Conservation (phyloP, 1,284 basidiomycete species). For the Ustilago tritici region DNA sequence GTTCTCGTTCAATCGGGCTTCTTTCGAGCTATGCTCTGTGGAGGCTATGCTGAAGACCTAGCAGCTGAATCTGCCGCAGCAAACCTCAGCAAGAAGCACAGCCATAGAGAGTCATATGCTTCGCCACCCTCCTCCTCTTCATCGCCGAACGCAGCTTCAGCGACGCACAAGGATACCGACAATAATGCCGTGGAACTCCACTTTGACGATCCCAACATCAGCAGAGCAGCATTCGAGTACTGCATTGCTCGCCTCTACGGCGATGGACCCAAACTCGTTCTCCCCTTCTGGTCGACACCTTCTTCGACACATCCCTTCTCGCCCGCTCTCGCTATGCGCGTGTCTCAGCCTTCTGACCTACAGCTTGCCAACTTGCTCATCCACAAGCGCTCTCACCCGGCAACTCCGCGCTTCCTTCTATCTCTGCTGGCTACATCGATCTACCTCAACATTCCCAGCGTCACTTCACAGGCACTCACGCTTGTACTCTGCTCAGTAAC, state of each 20-base stretch:
- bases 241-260: constrained; percentile 64
- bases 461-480: constrained; percentile 81
- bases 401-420: constrained; percentile 83
- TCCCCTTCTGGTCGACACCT: constrained; percentile 59
- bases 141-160: neutral
- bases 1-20: constrained; percentile 64
- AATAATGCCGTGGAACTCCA: constrained; percentile 44
- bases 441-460: constrained; percentile 83
- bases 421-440: constrained; percentile 87
- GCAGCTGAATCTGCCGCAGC: constrained; percentile 45
- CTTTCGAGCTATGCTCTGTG: constrained; percentile 62
- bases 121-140: constrained; percentile 1
- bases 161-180: constrained; percentile 13
- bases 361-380: constrained; percentile 56
- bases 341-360: constrained; percentile 75
- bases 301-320: constrained; percentile 71
- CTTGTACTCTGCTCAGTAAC: constrained; percentile 81
- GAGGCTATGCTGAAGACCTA: constrained; percentile 57
- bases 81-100: constrained; percentile 36
- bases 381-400: constrained; percentile 74
- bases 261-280: constrained; percentile 55
- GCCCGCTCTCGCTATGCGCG: constrained; percentile 73
- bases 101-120: constrained; percentile 11
- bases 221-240: constrained; percentile 63
- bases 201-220: constrained; percentile 65